Evolutionary conservation across 1,284 basidiomycete genomes (phyloP).

Genomic region (Trichosporon sp.): DNA sequence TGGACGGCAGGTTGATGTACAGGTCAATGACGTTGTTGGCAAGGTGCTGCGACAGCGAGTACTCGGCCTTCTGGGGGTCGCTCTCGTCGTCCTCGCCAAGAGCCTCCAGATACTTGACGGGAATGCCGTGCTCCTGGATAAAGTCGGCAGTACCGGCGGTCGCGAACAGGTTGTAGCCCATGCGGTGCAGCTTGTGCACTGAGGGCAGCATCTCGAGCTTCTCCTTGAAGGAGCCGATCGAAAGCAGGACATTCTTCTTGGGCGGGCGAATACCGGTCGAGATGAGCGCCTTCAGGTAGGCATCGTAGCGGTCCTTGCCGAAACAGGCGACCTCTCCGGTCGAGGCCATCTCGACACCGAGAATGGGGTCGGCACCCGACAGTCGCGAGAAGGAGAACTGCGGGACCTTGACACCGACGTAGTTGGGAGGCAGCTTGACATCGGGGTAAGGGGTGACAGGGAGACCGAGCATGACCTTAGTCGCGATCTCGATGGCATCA

Average conservation of each 20-base stretch:
- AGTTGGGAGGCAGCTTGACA: constrained; percentile 79
- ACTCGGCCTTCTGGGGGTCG: constrained; percentile 87
- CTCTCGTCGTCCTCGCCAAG: constrained; percentile 69
- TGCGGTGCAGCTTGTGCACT: constrained; percentile 91
- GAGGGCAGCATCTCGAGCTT: constrained; percentile 95
- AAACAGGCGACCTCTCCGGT: constrained; percentile 99
- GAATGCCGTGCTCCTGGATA: constrained; percentile 68
- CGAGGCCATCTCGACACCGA: constrained; percentile 99
- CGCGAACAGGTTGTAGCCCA: constrained; percentile 96
- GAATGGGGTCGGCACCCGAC: constrained; percentile 92
- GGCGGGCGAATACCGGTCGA: constrained; percentile 93
- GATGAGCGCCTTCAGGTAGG: constrained; percentile 94
- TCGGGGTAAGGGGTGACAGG: constrained; percentile 90
- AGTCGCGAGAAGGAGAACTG: constrained; percentile 97
- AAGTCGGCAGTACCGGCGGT: constrained; percentile 97
- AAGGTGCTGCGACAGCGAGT: constrained; percentile 90
- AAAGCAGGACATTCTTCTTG: constrained; percentile 62
- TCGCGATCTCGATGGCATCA: constrained; percentile 97
- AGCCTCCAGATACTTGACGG: constrained; percentile 81
- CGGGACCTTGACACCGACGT: constrained; percentile 97
- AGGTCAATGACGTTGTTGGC: constrained; percentile 96
- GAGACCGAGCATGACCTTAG: constrained; percentile 93
- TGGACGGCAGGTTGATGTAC: constrained; percentile 98
- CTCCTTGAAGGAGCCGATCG: constrained; percentile 86
- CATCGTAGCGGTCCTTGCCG: constrained; percentile 96